Evolutionary conservation across 768 basidiomycete species (phyloP).

Genomic region (Trametes punicea): DNA sequence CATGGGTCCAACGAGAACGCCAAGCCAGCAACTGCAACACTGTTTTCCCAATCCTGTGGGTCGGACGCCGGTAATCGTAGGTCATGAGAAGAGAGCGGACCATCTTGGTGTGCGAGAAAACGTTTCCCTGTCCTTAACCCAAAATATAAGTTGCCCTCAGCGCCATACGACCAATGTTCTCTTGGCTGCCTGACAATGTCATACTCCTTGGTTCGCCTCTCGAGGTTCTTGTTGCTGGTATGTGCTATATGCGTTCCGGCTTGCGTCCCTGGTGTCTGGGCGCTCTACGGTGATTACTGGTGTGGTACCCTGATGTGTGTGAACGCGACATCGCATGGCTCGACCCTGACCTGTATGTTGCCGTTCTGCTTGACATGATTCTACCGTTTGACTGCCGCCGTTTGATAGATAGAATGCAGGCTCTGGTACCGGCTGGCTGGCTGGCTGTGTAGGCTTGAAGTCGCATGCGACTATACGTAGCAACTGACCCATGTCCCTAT

Average conservation of each 20-base stretch:
- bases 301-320: conserved; percentile 47
- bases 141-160: neutral
- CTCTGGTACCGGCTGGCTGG: conserved; percentile 44
- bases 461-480: neutral
- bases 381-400: neutral
- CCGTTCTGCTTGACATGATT: neutral
- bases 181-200: neutral
- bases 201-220: conserved; percentile 6
- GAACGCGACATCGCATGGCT: conserved; percentile 42
- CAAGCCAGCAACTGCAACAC: neutral
- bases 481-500: conserved; percentile 18
- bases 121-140: neutral
- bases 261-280: conserved; percentile 23
- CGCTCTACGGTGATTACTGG: conserved; percentile 42
- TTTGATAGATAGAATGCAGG: conserved; percentile 43
- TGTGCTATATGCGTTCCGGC: conserved; percentile 13
- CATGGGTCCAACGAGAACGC: neutral
- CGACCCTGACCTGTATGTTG: conserved; percentile 44
- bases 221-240: conserved; percentile 5
- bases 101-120: neutral
- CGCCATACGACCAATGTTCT: neutral
- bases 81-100: conserved; percentile 3
- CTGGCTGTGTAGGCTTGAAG: conserved; percentile 40
- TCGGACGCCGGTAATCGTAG: neutral
- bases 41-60: conserved; percentile 8